Conservation (phyloP, 2,329 filamentous ascomycete species). For the Aspergillus ibericus region DNA sequence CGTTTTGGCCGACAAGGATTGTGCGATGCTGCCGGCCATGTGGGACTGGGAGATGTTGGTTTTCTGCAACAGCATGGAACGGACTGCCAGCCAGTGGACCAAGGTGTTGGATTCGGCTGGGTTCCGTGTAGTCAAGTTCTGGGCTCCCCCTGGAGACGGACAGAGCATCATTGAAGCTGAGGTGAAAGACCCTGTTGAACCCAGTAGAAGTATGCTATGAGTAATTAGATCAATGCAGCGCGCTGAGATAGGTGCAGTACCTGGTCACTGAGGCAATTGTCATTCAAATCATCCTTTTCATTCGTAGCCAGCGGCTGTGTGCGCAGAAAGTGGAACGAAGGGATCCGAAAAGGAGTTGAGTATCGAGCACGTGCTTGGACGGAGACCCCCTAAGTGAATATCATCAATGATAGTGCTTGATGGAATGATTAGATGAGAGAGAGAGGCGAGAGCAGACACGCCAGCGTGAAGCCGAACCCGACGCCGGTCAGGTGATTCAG, state of each 20-base stretch:
- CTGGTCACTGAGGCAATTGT: too few species aligned
- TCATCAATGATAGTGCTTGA: too few species aligned
- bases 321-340: too few species aligned
- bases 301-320: too few species aligned
- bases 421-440: too few species aligned
- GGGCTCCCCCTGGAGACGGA: neutral
- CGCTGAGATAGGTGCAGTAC: too few species aligned
- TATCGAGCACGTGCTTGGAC: too few species aligned
- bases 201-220: neutral
- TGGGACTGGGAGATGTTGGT: constrained; percentile 3
- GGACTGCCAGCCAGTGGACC: neutral
- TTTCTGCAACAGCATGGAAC: neutral
- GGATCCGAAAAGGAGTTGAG: too few species aligned
- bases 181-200: neutral
- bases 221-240: too few species aligned
- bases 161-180: neutral
- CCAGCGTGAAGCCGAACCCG: neutral
- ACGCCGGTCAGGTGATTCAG: neutral
- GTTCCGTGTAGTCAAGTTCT: neutral
- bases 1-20: neutral
- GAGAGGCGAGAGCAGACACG: too few species aligned
- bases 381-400: too few species aligned
- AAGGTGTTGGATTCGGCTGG: neutral
- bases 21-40: neutral
- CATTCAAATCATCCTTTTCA: too few species aligned